Conservation (phyloP, 139 green algal genomes). For the Yamagishiella unicocca region DNA sequence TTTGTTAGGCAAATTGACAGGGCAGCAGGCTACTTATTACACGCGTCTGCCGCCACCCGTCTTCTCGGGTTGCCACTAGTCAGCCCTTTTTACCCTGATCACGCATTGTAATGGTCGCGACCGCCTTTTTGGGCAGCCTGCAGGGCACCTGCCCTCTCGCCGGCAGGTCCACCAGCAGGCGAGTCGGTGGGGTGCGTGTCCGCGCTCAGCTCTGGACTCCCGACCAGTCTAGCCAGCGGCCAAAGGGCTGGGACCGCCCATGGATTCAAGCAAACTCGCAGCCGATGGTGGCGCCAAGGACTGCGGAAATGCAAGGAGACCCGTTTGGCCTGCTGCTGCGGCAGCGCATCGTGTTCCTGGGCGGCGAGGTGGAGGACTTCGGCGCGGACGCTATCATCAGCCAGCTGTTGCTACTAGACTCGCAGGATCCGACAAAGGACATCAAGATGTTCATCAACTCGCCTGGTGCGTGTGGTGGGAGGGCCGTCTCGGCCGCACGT, state of each 20-base stretch:
- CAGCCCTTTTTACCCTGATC: background rate
- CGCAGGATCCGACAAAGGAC: slow-evolving; percentile 94
- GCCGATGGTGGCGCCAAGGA: slow-evolving; percentile 75
- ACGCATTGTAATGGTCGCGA: slow-evolving; percentile 23
- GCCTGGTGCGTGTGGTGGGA: slow-evolving; percentile 84
- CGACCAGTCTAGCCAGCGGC: slow-evolving; percentile 23
- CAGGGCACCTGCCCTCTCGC: slow-evolving; percentile 18
- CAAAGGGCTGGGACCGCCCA: slow-evolving; percentile 61
- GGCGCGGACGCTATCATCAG: slow-evolving; percentile 94
- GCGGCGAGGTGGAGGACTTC: slow-evolving; percentile 97
- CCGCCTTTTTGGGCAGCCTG: background rate
- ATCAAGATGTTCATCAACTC: slow-evolving; percentile 99
- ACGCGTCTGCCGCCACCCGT: background rate
- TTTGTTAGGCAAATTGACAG: too few relatives aligned
- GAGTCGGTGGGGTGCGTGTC: background rate
- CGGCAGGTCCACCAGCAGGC: background rate
- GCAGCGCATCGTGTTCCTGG: slow-evolving; percentile 97
- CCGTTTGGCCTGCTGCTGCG: slow-evolving; percentile 95
- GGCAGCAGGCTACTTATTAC: background rate
- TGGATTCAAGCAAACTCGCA: slow-evolving; percentile 72
- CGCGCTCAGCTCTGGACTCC: slow-evolving; percentile 5
- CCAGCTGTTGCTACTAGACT: slow-evolving; percentile 98
- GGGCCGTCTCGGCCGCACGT: too few relatives aligned
- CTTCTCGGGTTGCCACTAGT: background rate
- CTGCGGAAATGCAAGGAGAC: slow-evolving; percentile 88